Base-by-base conservation (phyloP, 208 protist species). In the Leishmania tropica region DNA sequence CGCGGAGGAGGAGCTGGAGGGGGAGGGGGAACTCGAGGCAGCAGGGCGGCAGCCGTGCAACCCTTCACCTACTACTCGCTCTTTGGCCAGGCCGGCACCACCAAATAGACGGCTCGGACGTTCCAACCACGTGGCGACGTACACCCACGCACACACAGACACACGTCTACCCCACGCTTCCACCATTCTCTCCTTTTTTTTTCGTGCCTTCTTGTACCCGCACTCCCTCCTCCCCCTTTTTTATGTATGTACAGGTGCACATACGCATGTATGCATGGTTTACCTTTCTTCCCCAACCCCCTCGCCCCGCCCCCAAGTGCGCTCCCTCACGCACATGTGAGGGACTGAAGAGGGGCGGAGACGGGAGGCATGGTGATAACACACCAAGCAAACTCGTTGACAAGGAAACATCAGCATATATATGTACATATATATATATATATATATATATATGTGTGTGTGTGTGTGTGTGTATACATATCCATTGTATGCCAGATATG, bases 61-160 rank as follows among this genome's bases (percentile, higher is more conserved):
- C 13, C 67, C 67, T 35, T 81, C 37, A 73, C 76, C 47, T 81
- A 81, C 78, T 76, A 51, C 51, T 67, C 78, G 67, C 65, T 76
- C 21, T 65, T 62, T n/a, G 40, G 35, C 45, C 13, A 74, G 10
- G 73, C 48, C 4, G 68, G 75, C 21, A 84, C 76, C 6, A 83
- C 80, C 24, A 83, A 83, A 31, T 83, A 74, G 70, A 17, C 35
- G 67, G 40, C 21, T 72, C 15, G 40, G 40, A 15, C 31, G 15
- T 37, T 21, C 7, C 21, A 45, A 48, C 8, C 47, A 75, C 42
- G n/a, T 15, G 15, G 15, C 17, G 64, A 19, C 35, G 31, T 8
- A 42, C 64, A 40, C n/a, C 28, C 35, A 68, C 64, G 17, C 13
- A 37, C 64, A n/a, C 56, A 1, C 56, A 40, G 1, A 17, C 15